Evolutionary conservation across 2,329 filamentous ascomycete genomes (phyloP).

Genomic region (Lachnellula arida): DNA sequence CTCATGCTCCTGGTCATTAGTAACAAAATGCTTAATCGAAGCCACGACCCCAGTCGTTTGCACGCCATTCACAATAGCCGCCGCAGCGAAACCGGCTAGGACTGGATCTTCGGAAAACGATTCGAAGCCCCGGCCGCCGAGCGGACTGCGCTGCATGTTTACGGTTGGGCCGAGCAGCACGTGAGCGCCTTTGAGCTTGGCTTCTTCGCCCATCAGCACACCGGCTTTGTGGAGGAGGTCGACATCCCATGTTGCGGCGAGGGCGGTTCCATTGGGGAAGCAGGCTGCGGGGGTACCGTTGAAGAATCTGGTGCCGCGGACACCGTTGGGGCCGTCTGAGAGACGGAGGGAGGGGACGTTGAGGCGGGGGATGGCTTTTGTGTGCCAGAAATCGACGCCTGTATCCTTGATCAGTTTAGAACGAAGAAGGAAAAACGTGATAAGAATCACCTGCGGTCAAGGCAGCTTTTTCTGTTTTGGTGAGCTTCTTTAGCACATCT

Average conservation of each 20-base stretch:
- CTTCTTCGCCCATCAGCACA: slow-evolving; percentile 60
- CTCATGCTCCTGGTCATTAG: slow-evolving; percentile 39
- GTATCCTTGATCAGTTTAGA: no score
- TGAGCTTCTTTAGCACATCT: slow-evolving; percentile 46
- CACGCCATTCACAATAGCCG: slow-evolving; percentile 38
- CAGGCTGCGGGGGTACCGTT: slow-evolving; percentile 39
- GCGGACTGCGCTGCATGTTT: slow-evolving; percentile 42
- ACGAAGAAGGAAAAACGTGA: no score
- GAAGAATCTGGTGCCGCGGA: slow-evolving; percentile 30
- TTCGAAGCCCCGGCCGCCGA: slow-evolving; percentile 45
- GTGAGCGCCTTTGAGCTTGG: slow-evolving; percentile 63
- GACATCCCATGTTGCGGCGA: slow-evolving; percentile 62
- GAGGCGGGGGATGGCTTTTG: slow-evolving; percentile 22
- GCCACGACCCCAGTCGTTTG: slow-evolving; percentile 38
- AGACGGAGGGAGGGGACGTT: slow-evolving; percentile 27
- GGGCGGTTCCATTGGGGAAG: slow-evolving; percentile 36
- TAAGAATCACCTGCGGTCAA: slow-evolving; percentile 40
- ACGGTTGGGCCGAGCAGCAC: slow-evolving; percentile 63
- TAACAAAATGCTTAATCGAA: slow-evolving; percentile 43
- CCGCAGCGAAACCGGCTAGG: slow-evolving; percentile 39
- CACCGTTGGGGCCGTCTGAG: slow-evolving; percentile 30
- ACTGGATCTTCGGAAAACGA: slow-evolving; percentile 44
- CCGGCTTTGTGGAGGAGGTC: slow-evolving; percentile 58
- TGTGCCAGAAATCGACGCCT: slow-evolving; percentile 29
- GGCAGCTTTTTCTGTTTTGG: slow-evolving; percentile 45